Conservation (phyloP, 1,139 yeast species). For the Lodderomyces elongisporus region DNA sequence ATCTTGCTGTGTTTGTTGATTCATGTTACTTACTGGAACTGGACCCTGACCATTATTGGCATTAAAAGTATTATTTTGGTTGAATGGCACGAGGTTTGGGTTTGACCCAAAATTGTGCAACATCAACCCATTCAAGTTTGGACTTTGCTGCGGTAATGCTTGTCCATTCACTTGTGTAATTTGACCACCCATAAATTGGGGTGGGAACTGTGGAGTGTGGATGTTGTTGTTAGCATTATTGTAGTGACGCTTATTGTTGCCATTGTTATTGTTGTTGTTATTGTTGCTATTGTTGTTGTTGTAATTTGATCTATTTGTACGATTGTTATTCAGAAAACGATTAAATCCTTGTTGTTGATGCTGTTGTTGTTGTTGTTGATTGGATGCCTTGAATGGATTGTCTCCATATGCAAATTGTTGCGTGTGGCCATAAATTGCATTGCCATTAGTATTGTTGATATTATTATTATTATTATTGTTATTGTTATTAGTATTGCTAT, state of each 20-base stretch:
- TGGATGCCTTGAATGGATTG: background rate
- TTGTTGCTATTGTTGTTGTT: slow-evolving; percentile 4
- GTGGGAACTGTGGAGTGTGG: background rate
- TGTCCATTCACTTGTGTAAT: background rate
- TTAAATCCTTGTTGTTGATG: slow-evolving; percentile 4
- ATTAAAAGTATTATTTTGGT: background rate
- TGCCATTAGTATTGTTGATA: slow-evolving; percentile 1
- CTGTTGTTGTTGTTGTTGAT: background rate
- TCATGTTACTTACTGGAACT: background rate
- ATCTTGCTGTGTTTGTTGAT: background rate
- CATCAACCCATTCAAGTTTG: background rate
- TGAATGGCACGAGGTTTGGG: slow-evolving; percentile 1
- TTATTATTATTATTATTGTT: slow-evolving; percentile 5
- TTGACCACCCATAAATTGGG: background rate
- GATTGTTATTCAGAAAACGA: slow-evolving; percentile 1
- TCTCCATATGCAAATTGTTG: background rate
- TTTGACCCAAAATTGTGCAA: background rate
- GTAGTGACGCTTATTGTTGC: background rate
- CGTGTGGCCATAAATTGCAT: background rate
- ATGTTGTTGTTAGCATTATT: slow-evolving; percentile 2
- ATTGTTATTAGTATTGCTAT: slow-evolving; percentile 5
- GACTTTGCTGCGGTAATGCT: background rate
- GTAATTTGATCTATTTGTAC: slow-evolving; percentile 4
- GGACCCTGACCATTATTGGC: background rate
- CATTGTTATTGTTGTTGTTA: slow-evolving; percentile 1